Base-by-base conservation (phyloP, 2,329 filamentous ascomycete species). In the Zymoseptoria tritici region DNA sequence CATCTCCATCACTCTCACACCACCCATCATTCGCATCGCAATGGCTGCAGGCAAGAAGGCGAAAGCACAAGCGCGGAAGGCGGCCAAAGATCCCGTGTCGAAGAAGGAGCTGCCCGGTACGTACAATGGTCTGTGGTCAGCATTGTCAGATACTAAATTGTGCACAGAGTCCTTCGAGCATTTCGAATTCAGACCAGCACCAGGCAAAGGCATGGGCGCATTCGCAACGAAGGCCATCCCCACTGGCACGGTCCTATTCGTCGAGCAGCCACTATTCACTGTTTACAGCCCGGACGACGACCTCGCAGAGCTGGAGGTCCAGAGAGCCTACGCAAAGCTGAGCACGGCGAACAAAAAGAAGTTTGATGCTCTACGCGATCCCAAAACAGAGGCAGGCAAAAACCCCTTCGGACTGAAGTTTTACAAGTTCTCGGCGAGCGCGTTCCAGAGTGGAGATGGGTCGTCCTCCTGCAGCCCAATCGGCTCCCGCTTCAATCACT, bases 201-300 rank as follows among this genome's bases (percentile, higher is more conserved):
- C 31, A 2, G 57, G 57, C n/a, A 58, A 58, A 21, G 57, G 57
- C 24, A 11, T 58, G 3, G 57, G 57, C 42, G 51, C 51, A 9
- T 58, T 58, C 22, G 57, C 57, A 7, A 59, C 22, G 2, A 24
- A 22, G 20, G 21, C 20, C 22, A 59, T 59, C 57, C 20, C 22
- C 16, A 13, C 42, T 19, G 52, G 52, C n/a, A 49, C 36, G 16
- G 36, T 49, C 42, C 19, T 59, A 1, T 55, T 36, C 42, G 4
- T 16, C 20, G 52, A 59, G 31, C 4, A 51, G 24, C 52, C 57
- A 8, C 57, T 59, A 2, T 29, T 59, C 46, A 31, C 36, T 3
- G 21, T 59, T 21, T 29, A 50, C 31, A 16, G 11, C 31, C 22
- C 52, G 13, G 24, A 16, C 11, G 36, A 55, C 22, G 9, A 29